Conservation (phyloP, 2,329 filamentous ascomycete species). For the Dendryphion nanum region DNA sequence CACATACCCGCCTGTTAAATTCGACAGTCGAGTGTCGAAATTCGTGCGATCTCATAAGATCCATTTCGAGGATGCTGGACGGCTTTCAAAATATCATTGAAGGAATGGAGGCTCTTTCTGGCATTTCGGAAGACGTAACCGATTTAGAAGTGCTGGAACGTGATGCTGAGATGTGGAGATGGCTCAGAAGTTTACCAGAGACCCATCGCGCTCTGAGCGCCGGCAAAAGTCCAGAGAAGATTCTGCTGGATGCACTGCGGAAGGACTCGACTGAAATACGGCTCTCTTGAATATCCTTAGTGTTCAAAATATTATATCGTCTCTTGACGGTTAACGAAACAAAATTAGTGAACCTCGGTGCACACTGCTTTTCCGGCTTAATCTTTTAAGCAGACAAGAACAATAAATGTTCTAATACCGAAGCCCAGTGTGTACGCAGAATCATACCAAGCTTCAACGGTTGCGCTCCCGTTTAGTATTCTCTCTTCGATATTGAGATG, state of each 20-base stretch:
- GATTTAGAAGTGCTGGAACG: not conserved
- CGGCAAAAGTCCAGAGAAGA: not conserved
- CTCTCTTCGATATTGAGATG: no score
- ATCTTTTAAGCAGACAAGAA: no score
- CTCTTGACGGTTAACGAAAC: not conserved
- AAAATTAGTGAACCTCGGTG: not conserved
- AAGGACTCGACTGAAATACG: not conserved
- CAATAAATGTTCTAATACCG: no score
- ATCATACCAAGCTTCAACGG: no score
- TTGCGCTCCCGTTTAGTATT: no score
- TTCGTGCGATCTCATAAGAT: not conserved
- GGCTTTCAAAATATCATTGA: no score
- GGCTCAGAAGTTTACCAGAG: not conserved
- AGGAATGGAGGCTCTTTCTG: no score
- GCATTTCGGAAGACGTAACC: not conserved
- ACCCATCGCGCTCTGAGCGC: not conserved
- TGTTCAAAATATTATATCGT: not conserved
- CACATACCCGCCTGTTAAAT: not conserved
- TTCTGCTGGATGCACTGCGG: not conserved
- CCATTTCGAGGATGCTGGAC: no score
- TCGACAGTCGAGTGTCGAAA: not conserved
- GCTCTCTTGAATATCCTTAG: not conserved
- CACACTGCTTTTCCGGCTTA: no score
- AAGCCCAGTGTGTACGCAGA: no score
- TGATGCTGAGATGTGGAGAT: not conserved